Evolutionary conservation across 257 asterid species (phyloP).

Genomic region (Capsicum pubescens): DNA sequence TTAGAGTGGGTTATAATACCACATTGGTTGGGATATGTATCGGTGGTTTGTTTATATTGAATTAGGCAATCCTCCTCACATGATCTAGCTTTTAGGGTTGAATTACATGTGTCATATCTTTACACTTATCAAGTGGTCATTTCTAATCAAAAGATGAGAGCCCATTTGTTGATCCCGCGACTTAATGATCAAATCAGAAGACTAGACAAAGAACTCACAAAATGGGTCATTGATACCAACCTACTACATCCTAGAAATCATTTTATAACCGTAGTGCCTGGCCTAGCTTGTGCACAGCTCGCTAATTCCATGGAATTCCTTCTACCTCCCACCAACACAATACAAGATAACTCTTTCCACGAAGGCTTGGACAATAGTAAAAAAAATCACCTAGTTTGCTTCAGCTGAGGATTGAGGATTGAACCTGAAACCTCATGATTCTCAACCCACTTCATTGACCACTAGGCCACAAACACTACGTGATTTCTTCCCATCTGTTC

Average conservation of each 20-base stretch:
- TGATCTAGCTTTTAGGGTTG: no score
- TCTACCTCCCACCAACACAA: not conserved
- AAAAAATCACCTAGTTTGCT: not conserved
- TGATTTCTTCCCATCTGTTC: no score
- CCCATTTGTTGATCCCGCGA: not conserved
- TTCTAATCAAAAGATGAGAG: not conserved
- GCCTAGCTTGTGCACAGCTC: not conserved
- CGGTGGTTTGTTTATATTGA: no score
- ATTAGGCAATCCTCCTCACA: no score
- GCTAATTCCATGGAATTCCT: not conserved
- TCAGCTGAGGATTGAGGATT: not conserved
- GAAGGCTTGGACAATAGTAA: not conserved
- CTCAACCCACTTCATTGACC: not conserved
- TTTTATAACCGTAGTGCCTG: not conserved
- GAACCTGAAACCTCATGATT: not conserved
- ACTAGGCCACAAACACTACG: not conserved
- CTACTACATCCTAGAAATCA: not conserved
- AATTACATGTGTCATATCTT: no score
- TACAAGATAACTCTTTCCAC: not conserved
- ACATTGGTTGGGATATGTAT: no score
- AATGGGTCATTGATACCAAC: not conserved
- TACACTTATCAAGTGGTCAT: not conserved
- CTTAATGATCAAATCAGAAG: slow-evolving; percentile 4
- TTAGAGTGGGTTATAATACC: no score
- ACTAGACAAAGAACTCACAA: not conserved